Base-by-base conservation (phyloP, 176 grass and related monocot species). In the Lolium multiflorum region DNA sequence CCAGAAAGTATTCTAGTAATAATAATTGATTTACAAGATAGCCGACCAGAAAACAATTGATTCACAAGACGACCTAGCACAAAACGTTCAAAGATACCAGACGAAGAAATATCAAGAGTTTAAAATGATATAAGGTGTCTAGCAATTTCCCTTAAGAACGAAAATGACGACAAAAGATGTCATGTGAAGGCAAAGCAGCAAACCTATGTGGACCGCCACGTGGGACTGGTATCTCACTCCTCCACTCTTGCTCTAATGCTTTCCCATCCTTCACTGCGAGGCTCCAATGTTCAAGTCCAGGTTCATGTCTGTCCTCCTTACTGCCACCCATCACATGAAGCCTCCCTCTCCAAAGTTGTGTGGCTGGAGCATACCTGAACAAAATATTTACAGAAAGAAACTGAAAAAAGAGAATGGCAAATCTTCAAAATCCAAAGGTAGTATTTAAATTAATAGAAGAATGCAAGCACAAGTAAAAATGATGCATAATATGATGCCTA, bases 271-370 rank as follows among this genome's bases (percentile, higher is more conserved):
- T 99, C 37, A 99, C 94, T 3, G 89, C 87, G 2, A 99, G 87
- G 77, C 94, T 97, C 94, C 97, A 99, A 86, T 99, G 97, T 60
- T 99, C 94, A 77, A 97, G 68, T 62, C 84, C 97, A 91, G 89
- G 88, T 82, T 89, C 92, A 90, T 99, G 94, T 59, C 94, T 89
- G 71, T 99, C 97, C 90, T 91, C 97, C 90, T 99, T 97, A 91
- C 97, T 99, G 15, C 97, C 97, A 78, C 97, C 97, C 97, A 96
- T 99, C 15, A 99, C 97, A 87, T 99, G 97, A 71, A 99, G 83
- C 86, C 94, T 91, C 38, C 92, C 92, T 80, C 92, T 94, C 97
- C 94, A 99, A 82, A 99, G 92, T 84, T 99, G 97, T 64, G 94
- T 99, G 52, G 97, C 97, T 77, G 97, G 97, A 64, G 97, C 97